Evolutionary conservation across 2,329 filamentous ascomycete genomes (phyloP), one percentile per base, ranked within the genome.

Genomic region (Arthrobotrys megalospora): DNA sequence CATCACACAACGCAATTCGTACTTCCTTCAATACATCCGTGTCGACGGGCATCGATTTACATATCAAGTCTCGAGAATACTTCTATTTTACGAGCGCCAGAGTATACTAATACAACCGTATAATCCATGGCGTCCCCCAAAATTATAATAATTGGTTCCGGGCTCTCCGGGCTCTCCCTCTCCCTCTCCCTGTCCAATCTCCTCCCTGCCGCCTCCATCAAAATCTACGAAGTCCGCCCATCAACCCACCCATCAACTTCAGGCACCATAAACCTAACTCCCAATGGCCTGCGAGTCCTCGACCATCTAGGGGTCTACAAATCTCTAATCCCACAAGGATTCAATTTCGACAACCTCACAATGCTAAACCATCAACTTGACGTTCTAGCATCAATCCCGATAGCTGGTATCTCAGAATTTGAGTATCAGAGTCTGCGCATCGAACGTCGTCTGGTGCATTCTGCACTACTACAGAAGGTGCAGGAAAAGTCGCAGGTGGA

Each of bases 331-430:
- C 79, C 83, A 0, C 83, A 85, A 7, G 87, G 86, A 48, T 88
- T 86, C 82, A 85, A 86, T n/a, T 89, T 89, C 76, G 85, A 88
- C 1, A 83, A 83, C 0, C 84, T 89, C 0, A 83, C 86, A 45
- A 89, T 88, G 81, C 84, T 84, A 36, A 84, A 86, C 50, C 43
- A 79, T 34, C 53, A 71, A 21, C 34, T 76, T 48, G 16, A 79
- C 21, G 14, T 47, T 2, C 24, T 78, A n/a, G 85, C 86, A 21
- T 81, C 83, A 0, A 88, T 87, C 79, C 85, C 88, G 24, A 87
- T 90, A 72, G 88, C 88, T 2, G 82, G 84, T 2, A 80, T 84
- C 6, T 80, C 84, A 2, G 84, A 85, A 45, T 89, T 89, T 68
- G 87, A 87, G 0, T 90, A 89, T 80, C 80, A 85, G 32, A 73